These are phyloP conservation scores for Exophiala mesophila DNA, from an alignment of 2,329 filamentous ascomycete genomes.

Conservation along the genomic window DNA sequence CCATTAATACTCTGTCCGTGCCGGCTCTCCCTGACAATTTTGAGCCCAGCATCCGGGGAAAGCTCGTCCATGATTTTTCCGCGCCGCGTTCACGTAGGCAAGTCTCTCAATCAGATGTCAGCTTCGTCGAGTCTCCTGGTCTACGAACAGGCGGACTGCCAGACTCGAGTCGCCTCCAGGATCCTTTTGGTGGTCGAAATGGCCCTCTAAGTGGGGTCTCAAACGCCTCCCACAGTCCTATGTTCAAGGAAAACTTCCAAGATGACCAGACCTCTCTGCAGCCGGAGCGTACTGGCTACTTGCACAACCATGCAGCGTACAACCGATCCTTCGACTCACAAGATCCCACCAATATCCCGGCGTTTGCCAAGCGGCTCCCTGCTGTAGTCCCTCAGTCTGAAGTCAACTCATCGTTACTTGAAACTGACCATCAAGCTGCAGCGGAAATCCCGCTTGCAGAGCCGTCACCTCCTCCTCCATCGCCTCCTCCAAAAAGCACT, in stretches of 20 bases:
- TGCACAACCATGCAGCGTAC: constrained; percentile 38
- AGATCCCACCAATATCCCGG: constrained; percentile 35
- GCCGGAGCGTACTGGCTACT: constrained; percentile 39
- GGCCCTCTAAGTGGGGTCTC: constrained; percentile 7
- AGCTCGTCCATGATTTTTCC: constrained; percentile 61
- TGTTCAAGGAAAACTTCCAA: constrained; percentile 59
- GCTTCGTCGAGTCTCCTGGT: constrained; percentile 13
- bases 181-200: constrained; percentile 4
- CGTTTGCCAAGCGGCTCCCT: constrained; percentile 42
- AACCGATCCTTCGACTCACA: constrained; percentile 28
- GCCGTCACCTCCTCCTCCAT: constrained; percentile 19
- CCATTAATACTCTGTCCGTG: constrained; percentile 43
- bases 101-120: constrained; percentile 28
- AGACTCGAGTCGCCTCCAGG: constrained; percentile 7
- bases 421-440: constrained; percentile 9
- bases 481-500: constrained; percentile 21
- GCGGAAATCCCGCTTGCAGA: constrained; percentile 5
- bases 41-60: constrained; percentile 59
- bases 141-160: constrained; percentile 9
- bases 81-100: constrained; percentile 49
- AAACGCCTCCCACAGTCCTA: constrained; percentile 45
- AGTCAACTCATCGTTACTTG: not conserved
- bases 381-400: constrained; percentile 21
- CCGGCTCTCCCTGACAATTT: constrained; percentile 56
- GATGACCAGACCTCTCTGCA: constrained; percentile 41